Conservation (phyloP, 352 stramenopile species). For the Pythium guiyangense region DNA sequence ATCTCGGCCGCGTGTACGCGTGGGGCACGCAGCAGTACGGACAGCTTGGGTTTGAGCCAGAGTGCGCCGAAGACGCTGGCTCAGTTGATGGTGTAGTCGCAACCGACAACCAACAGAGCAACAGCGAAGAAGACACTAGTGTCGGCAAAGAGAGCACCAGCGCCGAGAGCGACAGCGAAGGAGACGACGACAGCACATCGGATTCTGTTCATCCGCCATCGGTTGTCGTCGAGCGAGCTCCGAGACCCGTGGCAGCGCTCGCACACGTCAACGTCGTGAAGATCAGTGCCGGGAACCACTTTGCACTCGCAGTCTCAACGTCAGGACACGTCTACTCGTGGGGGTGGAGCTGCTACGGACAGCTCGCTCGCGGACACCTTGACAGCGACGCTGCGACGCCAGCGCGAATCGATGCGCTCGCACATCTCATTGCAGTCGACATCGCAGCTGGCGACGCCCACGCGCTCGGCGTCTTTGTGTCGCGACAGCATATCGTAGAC, state of each 20-base stretch:
- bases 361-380: slow-evolving; percentile 37
- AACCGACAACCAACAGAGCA: no score
- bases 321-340: slow-evolving; percentile 46
- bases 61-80: no score
- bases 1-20: slow-evolving; percentile 37
- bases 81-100: no score
- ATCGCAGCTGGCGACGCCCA: slow-evolving; percentile 48
- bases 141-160: slow-evolving; percentile 3
- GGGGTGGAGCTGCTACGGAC: slow-evolving; percentile 50
- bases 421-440: slow-evolving; percentile 28
- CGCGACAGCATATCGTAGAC: slow-evolving; percentile 1
- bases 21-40: slow-evolving; percentile 57
- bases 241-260: slow-evolving; percentile 19
- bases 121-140: no score
- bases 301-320: slow-evolving; percentile 39
- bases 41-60: slow-evolving; percentile 39
- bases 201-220: slow-evolving; percentile 3
- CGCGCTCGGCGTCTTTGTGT: slow-evolving; percentile 39
- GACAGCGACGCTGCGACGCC: slow-evolving; percentile 17
- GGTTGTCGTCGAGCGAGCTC: slow-evolving; percentile 20
- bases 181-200: background rate
- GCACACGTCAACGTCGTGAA: slow-evolving; percentile 23
- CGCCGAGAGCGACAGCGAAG: background rate
- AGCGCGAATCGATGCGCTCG: slow-evolving; percentile 17
- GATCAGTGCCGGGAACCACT: slow-evolving; percentile 61